Base-by-base conservation (phyloP, 495 filamentous ascomycete genomes). In the Aspergillus indologenus region DNA sequence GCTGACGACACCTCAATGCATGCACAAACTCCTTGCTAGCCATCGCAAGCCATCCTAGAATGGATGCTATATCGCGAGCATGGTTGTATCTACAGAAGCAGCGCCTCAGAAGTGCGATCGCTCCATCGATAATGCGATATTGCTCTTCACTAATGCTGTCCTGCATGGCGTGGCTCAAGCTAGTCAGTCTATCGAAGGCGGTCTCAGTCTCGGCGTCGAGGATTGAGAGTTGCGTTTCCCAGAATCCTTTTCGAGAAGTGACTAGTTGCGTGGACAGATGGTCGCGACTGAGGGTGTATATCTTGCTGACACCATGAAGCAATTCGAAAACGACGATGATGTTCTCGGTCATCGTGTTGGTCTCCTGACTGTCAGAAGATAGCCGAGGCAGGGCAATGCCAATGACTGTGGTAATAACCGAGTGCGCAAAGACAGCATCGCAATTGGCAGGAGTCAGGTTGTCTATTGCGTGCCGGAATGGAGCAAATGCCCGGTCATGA, bases 341-440 rank as follows among this genome's bases (percentile, higher is more conserved):
- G 48, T 74, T 77, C 52, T 75, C 73, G 6, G 64, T 72, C 64
- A 75, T 75, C 48, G 61, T 68, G 14, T 64, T 54, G 34, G 24
- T 61, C 42, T 71, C 67, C 31, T 68, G 68, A 3, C 70, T 61
- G 1, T 74, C 63, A 14, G 72, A 68, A 1, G 71, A 68, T 9
- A 77, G 63, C 15, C 71, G 69, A 3, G 81, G 79, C n/a, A 76
- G 69, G 8, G 74, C 79, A 50, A 84, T 75, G 26, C 75, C 68
- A 49, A 80, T 74, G 15, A 79, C 72, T 5, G 72, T 78, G 5
- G 77, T 81, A 14, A 84, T 68, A 31, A 79, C 72, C 21, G 81
- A 80, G 60, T 83, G 81, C 23, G 78, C 75, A 55, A 81, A 75
- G 3, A 81, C 73, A 1, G 79, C 80, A n/a, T 78, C 74, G 45